Base-by-base conservation (phyloP, 2,329 filamentous ascomycete genomes). In the Colletotrichum abscissum region DNA sequence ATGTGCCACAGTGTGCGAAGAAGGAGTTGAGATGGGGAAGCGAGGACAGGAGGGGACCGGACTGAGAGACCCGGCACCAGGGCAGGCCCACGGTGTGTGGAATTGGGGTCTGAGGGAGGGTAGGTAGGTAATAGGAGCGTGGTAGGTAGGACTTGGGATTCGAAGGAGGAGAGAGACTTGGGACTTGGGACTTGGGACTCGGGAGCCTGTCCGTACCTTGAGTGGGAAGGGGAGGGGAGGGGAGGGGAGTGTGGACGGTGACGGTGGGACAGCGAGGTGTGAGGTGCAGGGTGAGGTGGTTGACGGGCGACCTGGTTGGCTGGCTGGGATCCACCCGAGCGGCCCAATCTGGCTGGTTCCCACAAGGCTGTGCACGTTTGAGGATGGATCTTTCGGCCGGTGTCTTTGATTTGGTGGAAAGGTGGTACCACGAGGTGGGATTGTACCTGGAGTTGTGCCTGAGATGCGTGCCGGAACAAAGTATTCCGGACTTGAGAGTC, bases 321-420 rank as follows among this genome's bases (percentile, higher is more conserved):
- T 8, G 2, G 9, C 5, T 1, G 2, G 16, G 33, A 33, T 49
- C 72, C 70, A 73, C 70, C 64, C 16, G 5, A 33, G 49, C 54
- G 33, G 55, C 55, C 70, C 57, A 69, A 67, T 73, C 66, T 71
- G 57, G 52, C n/a, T 70, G 49, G 72, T 74, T 59, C 66, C 73
- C 75, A 75, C 73, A 75, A 76, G 75, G 73, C 75, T 76, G 75
- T 76, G 75, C 75, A 75, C 75, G 75, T 76, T 76, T 76, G 73
- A 75, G 73, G 69, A 75, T 74, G 64, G 60, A 73, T 63, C 54
- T 73, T 62, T 75, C 62, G 62, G 69, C 60, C 57, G 12, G 56
- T 28, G 66, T 59, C 71, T 74, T 56, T 24, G 56, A 52, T 49
- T 28, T 67, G 49, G 55, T 19, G 46, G 30, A 14, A 60, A 46